Base-by-base conservation (phyloP, 306 rosid species). In the Trifolium dubium region DNA sequence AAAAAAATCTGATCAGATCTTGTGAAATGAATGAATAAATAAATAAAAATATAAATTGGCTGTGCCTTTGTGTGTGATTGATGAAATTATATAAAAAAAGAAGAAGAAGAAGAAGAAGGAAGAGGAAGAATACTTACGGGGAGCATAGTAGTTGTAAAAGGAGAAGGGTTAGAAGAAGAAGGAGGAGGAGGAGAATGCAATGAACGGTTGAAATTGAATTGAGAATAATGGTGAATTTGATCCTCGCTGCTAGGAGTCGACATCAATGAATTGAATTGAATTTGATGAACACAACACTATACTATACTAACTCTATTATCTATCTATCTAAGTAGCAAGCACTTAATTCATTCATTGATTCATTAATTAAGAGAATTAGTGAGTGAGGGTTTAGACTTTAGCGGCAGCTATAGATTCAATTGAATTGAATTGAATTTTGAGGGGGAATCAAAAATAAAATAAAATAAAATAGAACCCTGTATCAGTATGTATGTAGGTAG, bases 181-280 rank as follows among this genome's bases (percentile, higher is more conserved):
- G 5, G 49, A 6, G 56, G 64, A 6, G 80, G 8, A 68, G 65
- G 64, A 5, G 83, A 59, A 61, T 50, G 50, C 3, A 67, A 39
- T 0, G 73, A 23, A 23, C 23, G 64, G 4, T 73, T 11, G 76
- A 75, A 74, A 41, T 74, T 69, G 73, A 80, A 61, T 23, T 47
- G 79, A 10, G 82, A 63, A 2, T 54, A 39, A 46, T 65, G 34
- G 10, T 18, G 70, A 60, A 31, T 31, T 60, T 28, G 80, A 80
- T 80, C 80, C 11, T 75, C 47, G 13, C 73, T 72, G 13, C 73
- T 72, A 6, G 77, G 51, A 53, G 73, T 75, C n/a, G 80, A 62
- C 84, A 80, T 79, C 6, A 68, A 35, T 40, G 13, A 35, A 49
- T 11, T 43, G 14, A n/a, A n/a, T n/a, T n/a, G 9, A 39, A 2